These are phyloP conservation scores for Backusella parvicylindrica DNA, from an alignment of 192 early-diverging fungal genomes.

Conservation along the genomic window DNA sequence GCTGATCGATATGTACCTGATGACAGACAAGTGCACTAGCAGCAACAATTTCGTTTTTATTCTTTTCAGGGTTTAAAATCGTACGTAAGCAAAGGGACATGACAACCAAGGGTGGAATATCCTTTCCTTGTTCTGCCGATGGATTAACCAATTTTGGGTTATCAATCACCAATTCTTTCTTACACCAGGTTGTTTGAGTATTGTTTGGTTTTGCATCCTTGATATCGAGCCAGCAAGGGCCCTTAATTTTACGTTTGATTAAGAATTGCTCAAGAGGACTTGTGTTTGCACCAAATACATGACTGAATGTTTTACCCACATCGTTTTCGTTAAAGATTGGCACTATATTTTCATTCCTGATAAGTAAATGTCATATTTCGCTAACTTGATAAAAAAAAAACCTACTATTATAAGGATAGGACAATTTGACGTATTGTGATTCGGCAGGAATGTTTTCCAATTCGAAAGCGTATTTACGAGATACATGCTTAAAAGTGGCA, in stretches of 20 bases:
- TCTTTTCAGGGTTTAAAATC: constrained; percentile 72
- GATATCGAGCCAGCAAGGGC: constrained; percentile 90
- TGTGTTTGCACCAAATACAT: constrained; percentile 85
- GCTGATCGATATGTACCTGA: constrained; percentile 59
- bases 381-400: not conserved
- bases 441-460: constrained; percentile 71
- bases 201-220: constrained; percentile 48
- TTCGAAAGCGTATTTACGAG: constrained; percentile 93
- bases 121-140: constrained; percentile 47
- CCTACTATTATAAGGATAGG: constrained; percentile 68
- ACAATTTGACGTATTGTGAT: constrained; percentile 84
- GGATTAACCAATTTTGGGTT: constrained; percentile 68
- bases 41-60: constrained; percentile 88
- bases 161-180: constrained; percentile 62
- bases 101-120: constrained; percentile 73
- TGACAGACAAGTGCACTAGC: constrained; percentile 73
- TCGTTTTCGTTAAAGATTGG: constrained; percentile 54
- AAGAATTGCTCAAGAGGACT: constrained; percentile 89
- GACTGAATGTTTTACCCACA: constrained; percentile 73
- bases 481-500: constrained; percentile 59
- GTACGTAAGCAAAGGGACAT: constrained; percentile 88
- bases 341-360: too few species aligned
- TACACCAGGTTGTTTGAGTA: constrained; percentile 78
- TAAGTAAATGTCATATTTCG: too few species aligned
- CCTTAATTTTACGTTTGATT: constrained; percentile 94